A percentile compares a stretch with the other conserved stretches of the same genome.
Conservation (phyloP, 2,329 filamentous ascomycete species). For the Lecanosticta acicola region DNA sequence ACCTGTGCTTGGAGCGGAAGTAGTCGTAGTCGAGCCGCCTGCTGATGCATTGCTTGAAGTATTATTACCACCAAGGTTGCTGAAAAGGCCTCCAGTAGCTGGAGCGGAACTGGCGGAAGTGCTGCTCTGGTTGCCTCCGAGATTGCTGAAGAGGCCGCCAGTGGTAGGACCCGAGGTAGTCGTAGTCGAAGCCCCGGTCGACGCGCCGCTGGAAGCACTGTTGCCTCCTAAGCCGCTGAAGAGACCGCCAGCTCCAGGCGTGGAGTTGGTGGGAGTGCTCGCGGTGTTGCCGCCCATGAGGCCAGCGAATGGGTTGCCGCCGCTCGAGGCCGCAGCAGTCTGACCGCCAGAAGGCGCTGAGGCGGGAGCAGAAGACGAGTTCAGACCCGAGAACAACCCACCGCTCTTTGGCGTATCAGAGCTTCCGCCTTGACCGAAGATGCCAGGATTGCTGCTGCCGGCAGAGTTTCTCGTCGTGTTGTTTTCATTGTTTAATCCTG, state of each 20-base stretch:
- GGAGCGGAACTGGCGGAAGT: constrained; percentile 7
- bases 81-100: constrained; percentile 9
- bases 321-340: background rate
- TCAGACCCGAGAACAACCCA: background rate
- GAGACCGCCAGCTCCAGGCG: constrained; percentile 8
- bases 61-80: background rate
- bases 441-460: background rate
- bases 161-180: background rate
- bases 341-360: background rate
- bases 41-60: background rate
- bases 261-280: constrained; percentile 6
- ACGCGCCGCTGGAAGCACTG: background rate
- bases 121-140: constrained; percentile 5
- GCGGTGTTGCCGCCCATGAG: constrained; percentile 7
- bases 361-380: background rate
- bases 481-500: too few species aligned
- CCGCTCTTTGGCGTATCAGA: background rate
- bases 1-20: background rate
- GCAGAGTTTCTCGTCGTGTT: background rate
- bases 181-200: background rate
- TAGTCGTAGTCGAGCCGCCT: background rate
- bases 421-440: background rate
- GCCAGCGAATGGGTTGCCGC: constrained; percentile 5
- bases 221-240: constrained; percentile 2
- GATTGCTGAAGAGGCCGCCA: constrained; percentile 6